Evolutionary conservation across 306 rosid genomes (phyloP).

Genomic region (Rubus parviflorus): DNA sequence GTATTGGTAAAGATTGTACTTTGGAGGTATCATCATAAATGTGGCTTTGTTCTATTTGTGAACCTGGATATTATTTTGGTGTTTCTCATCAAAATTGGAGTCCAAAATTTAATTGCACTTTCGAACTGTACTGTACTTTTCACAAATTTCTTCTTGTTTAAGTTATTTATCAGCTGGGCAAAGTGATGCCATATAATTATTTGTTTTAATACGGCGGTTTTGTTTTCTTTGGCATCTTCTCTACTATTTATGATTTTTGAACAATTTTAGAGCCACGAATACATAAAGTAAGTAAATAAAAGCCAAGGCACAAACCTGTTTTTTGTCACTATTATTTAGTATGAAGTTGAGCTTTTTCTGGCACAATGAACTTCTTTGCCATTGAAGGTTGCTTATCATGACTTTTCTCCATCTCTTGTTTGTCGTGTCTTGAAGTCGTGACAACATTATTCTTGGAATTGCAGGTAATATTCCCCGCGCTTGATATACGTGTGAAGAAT

Average conservation of each 20-base stretch:
- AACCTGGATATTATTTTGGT: background rate
- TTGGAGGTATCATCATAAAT: background rate
- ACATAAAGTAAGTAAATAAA: background rate
- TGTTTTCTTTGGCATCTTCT: background rate
- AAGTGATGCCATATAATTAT: background rate
- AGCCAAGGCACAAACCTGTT: background rate
- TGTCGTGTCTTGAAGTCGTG: conserved; percentile 25
- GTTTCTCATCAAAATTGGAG: background rate
- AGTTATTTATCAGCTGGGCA: background rate
- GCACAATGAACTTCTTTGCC: background rate
- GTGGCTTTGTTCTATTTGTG: background rate
- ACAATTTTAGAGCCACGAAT: background rate
- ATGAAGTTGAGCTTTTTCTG: background rate
- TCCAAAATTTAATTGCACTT: background rate
- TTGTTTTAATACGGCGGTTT: background rate
- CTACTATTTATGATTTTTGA: background rate
- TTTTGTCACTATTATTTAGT: background rate
- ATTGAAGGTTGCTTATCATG: background rate
- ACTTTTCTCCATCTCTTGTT: conserved; percentile 17
- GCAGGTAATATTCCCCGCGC: conserved; percentile 97
- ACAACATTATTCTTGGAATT: conserved; percentile 32
- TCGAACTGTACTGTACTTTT: background rate
- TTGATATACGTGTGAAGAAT: conserved; percentile 96
- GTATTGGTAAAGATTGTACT: conserved; percentile 3
- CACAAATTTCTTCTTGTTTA: background rate